Evolutionary conservation across 228 moss, liverwort and hornwort species (phyloP).

Genomic region (Sphagnum magellanicum): DNA sequence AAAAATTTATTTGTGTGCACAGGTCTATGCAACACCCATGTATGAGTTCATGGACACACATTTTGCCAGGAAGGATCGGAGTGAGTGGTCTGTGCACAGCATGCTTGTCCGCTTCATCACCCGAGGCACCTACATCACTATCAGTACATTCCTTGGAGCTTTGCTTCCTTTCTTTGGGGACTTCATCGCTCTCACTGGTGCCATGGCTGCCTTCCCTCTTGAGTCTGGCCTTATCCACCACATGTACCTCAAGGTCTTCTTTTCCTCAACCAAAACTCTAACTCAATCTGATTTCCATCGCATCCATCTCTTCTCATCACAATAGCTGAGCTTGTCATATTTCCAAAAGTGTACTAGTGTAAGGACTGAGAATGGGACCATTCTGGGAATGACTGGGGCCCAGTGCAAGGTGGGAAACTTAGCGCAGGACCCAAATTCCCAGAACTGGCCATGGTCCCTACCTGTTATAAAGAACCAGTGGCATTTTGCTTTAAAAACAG

Average conservation of each 20-base stretch:
- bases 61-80: slow-evolving; percentile 4
- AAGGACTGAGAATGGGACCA: neutral
- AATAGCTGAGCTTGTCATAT: neutral
- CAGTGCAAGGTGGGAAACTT: neutral
- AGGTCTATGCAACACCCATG: slow-evolving; percentile 36
- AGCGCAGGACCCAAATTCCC: neutral
- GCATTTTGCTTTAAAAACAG: neutral
- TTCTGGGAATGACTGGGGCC: neutral
- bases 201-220: slow-evolving; percentile 25
- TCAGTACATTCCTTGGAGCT: slow-evolving; percentile 35
- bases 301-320: neutral
- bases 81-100: slow-evolving; percentile 26
- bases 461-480: neutral
- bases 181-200: slow-evolving; percentile 39
- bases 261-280: neutral
- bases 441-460: neutral
- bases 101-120: slow-evolving; percentile 24
- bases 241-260: slow-evolving; percentile 42
- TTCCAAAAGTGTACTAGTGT: neutral
- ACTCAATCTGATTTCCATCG: neutral
- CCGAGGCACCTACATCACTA: slow-evolving; percentile 17
- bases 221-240: slow-evolving; percentile 37
- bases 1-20: neutral
- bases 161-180: slow-evolving; percentile 49
- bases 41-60: slow-evolving; percentile 40